Evolutionary conservation across 2,329 filamentous ascomycete species (phyloP), one percentile per base, ranked within the genome.

Genomic region (Sporothrix variecibatus): DNA sequence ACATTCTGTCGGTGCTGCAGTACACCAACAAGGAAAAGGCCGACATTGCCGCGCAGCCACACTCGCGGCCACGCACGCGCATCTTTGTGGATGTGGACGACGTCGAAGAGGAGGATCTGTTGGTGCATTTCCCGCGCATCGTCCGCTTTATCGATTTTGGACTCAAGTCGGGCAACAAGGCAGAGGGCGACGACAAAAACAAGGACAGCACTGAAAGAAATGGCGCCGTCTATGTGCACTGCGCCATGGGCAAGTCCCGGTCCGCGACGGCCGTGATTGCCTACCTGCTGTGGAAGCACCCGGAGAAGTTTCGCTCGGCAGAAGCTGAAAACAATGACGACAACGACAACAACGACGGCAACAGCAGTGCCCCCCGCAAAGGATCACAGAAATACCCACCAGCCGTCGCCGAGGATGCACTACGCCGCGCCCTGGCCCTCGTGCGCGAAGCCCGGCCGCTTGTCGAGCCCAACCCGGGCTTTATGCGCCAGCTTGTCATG

Each of bases 241-340:
- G 96, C 87, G 95, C 94, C 28, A 97, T 97, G 91, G 96, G 96
- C 72, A 97, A 97, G 84, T 98, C 95, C 46, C 93, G 96, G 75
- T 98, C 95, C 67, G 93, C 95, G 77, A 92, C 94, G 43, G 89
- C 93, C 77, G 88, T 94, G 72, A 88, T 97, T 74, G 95, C 96
- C 75, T 98, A 95, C 82, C 86, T 98, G 70, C 92, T 98, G 76
- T 91, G 89, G 82, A 88, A 88, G 78, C 86, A 90, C 77, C 88
- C 89, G 5, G 81, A 86, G 49, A 86, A 85, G 72, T 89, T 89
- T 78, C 82, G 84, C 11, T 77, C 8, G n/a, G 72, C 26, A 23
- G 34, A 9, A 1, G 71, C 20, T 8, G 72, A 81, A 58, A 83
- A 88, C 12, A 17, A 77, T 85, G 84, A 77, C 85, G n/a, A 9